These are phyloP conservation scores for Boletus semigastroideus DNA, from an alignment of 1,284 basidiomycete species.

Conservation along the genomic window DNA sequence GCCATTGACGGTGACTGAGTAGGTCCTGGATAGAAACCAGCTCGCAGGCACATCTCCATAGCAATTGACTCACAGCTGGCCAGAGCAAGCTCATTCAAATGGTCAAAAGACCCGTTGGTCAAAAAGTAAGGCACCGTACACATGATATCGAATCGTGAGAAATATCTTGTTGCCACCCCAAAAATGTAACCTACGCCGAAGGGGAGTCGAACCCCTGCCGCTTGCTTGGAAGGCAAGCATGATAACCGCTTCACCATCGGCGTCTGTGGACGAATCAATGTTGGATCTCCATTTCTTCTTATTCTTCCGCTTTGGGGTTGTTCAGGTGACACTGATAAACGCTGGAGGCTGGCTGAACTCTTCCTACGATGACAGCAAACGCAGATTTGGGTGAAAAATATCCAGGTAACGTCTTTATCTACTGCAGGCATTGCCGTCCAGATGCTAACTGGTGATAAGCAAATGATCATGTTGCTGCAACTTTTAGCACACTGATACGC, in stretches of 20 bases:
- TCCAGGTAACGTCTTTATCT: constrained; percentile 17
- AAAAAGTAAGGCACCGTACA: neutral
- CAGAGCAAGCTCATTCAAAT: no score
- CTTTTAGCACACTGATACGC: constrained; percentile 47
- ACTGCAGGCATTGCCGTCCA: neutral
- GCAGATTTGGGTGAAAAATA: constrained; percentile 18
- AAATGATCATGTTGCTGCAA: constrained; percentile 49
- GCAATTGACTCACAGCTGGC: no score
- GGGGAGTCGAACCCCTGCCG: constrained; percentile 71
- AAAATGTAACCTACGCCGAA: constrained; percentile 10
- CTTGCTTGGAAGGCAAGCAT: constrained; percentile 87
- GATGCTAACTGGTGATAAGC: constrained; percentile 31
- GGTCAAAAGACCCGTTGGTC: neutral
- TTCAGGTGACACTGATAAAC: neutral
- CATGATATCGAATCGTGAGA: neutral
- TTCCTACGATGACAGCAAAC: constrained; percentile 9
- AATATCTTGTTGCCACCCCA: neutral
- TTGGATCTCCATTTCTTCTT: no score
- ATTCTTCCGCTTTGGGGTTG: neutral
- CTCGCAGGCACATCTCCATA: no score
- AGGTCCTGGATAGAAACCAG: no score
- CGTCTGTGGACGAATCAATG: constrained; percentile 30
- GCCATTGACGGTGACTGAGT: neutral
- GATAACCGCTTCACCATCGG: constrained; percentile 82
- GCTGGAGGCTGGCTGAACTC: no score